These are phyloP conservation scores for Rhodomyrtus tomentosa DNA, from an alignment of 345 rosid genomes.

Conservation along the genomic window DNA sequence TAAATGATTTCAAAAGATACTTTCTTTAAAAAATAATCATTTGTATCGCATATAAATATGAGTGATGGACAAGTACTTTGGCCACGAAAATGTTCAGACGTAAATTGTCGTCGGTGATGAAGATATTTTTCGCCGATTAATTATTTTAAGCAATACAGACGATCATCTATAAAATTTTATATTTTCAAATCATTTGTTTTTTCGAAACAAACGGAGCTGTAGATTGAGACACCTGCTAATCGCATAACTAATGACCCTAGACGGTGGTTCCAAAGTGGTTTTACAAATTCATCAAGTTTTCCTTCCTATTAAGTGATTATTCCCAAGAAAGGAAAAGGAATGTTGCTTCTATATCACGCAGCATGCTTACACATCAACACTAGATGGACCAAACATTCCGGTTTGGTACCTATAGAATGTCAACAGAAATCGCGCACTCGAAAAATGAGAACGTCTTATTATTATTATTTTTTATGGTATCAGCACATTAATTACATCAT, in stretches of 20 bases:
- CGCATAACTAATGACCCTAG: background rate
- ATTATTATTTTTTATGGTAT: background rate
- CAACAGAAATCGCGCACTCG: fast-evolving
- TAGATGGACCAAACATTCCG: background rate
- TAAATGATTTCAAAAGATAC: no score
- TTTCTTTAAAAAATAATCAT: no score
- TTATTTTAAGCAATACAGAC: no score
- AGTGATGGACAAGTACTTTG: no score
- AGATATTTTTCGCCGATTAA: no score
- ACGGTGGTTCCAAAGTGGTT: background rate
- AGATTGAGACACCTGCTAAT: background rate
- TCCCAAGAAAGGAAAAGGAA: background rate
- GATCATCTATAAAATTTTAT: no score
- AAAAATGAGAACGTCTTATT: background rate
- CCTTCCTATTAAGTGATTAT: background rate
- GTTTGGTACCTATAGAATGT: background rate
- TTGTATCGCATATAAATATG: no score
- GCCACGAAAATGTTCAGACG: no score
- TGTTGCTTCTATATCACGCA: background rate
- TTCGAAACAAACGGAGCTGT: no score
- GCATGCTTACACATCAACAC: background rate
- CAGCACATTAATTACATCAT: background rate
- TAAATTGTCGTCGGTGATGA: no score
- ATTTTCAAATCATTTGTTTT: no score
- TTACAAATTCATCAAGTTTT: background rate